Base-by-base conservation (phyloP, 305 asterid genomes). In the Lippia alba region DNA sequence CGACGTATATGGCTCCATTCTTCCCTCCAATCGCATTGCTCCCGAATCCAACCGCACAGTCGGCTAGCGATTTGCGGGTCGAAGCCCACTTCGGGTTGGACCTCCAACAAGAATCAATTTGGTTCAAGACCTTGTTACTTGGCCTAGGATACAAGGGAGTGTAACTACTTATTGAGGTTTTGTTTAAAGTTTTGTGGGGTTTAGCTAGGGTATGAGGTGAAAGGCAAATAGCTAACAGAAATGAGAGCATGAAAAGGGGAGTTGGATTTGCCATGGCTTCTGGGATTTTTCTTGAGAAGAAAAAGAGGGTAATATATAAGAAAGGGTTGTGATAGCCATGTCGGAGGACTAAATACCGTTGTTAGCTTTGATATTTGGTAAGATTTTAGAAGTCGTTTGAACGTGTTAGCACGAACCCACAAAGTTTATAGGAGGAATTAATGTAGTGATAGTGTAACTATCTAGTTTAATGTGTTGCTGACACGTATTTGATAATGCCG, bases 91-190 rank as follows among this genome's bases (percentile, higher is more conserved):
- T 24, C 0, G 80, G 80, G 64, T 80, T 50, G 3, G 80, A 75
- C 71, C 94, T 61, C 94, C 94, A 87, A 54, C 89, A 87, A 0
- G 85, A 76, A 68, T 87, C 91, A 20, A 85, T 84, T 39, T 53
- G 40, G 82, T 87, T 82, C 83, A 84, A 72, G 10, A 78, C 12
- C 54, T 79, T 83, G 67, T 41, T 64, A 0, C 57, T 36, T 14
- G 66, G 74, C 20, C 46, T 70, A 55, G 79, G 75, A n/a, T 80
- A 71, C 16, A 63, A 59, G 6, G 81, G 64, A 49, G 67, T 30
- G 16, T 46, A 8, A 4, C 33, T 8, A 36, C 61, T 45, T 39
- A 59, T 59, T 44, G 49, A 0, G 1, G 74, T 73, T 67, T 67
- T 79, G 33, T 74, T 74, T 33, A 36, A 64, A 15, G 61, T 18